Conservation (phyloP, 805 yeast species). For the Metschnikowia gelsemii region DNA sequence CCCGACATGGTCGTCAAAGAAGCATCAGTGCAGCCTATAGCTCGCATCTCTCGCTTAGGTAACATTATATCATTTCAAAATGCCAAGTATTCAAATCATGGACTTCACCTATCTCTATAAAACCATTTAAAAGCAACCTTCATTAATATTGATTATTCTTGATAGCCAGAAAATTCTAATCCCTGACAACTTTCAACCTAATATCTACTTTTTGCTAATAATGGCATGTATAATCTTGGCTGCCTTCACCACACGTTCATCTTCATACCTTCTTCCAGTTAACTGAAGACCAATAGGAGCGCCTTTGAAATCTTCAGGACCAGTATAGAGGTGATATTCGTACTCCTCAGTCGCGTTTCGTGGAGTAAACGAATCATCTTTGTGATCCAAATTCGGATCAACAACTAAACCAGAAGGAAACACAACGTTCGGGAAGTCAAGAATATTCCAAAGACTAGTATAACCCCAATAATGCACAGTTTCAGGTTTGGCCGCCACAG, state of each 20-base stretch:
- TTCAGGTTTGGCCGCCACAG: slow-evolving; percentile 22
- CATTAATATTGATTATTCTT: no score
- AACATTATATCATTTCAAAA: no score
- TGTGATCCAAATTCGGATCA: slow-evolving; percentile 17
- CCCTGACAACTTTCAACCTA: no score
- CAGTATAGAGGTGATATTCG: slow-evolving; percentile 22
- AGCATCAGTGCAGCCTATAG: no score
- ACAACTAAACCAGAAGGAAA: slow-evolving; percentile 23
- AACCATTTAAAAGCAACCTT: no score
- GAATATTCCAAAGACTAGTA: slow-evolving; percentile 22
- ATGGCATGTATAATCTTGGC: slow-evolving; percentile 20
- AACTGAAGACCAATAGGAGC: slow-evolving; percentile 23
- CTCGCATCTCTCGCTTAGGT: no score
- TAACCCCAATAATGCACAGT: slow-evolving; percentile 23
- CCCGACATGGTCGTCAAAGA: no score
- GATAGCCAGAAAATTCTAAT: no score
- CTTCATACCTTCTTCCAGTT: slow-evolving; percentile 21
- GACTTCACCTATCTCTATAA: no score
- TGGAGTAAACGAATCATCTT: slow-evolving; percentile 15
- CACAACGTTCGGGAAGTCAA: slow-evolving; percentile 22
- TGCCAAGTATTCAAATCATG: no score
- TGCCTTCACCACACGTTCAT: slow-evolving; percentile 22
- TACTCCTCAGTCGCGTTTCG: slow-evolving; percentile 22
- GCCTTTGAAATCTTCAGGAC: slow-evolving; percentile 16
- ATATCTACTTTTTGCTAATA: slow-evolving; percentile 7